Evolutionary conservation across 495 filamentous ascomycete species (phyloP), one percentile per base, ranked within the genome.

Genomic region (Daldinia decipiens): DNA sequence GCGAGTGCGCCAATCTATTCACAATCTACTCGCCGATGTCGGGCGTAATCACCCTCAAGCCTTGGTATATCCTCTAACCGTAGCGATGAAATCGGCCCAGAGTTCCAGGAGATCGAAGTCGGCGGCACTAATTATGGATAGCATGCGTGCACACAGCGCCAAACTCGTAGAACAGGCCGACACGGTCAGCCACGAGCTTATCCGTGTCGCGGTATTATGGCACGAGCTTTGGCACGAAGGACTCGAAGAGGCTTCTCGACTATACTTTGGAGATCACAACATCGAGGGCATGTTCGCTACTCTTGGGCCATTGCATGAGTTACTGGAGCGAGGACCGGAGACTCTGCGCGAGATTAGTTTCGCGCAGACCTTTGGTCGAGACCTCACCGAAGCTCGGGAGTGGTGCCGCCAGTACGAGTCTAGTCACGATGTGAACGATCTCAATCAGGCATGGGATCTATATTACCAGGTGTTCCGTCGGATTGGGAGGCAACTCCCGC

Each of bases 181-280:
- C 74, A 82, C 94, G 54, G 94, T 99, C 7, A 97, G 94, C 74
- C 89, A 92, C 58, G 95, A 99, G 79, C 85, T 99, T 31, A 98
- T 99, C 75, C 89, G 95, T 56, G 94, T 98, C 62, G 95, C 96
- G 0, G 96, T 99, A 1, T 75, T 98, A 24, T 99, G 95, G 95
- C 95, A 99, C 77, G 95, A 99, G 73, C 90, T 94, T 50, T 99
- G 95, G 95, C 96, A 99, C 71, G 95, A 99, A 79, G 96, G 91
- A n/a, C 86, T 99, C 12, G 95, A 99, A 79, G 96, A 99, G 80
- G 96, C 95, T 3, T 97, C 93, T 5, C 88, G 96, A 53, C 80
- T 96, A 51, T 91, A 90, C 68, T 99, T 99, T 73, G 95, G 94
- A 45, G 96, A 98, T 74, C 89, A 93, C 64, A 96, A 99, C 76